phyloP scores from a whole-genome alignment of 2,329 filamentous ascomycete genomes.

The Ilyonectria sp. region DNA sequence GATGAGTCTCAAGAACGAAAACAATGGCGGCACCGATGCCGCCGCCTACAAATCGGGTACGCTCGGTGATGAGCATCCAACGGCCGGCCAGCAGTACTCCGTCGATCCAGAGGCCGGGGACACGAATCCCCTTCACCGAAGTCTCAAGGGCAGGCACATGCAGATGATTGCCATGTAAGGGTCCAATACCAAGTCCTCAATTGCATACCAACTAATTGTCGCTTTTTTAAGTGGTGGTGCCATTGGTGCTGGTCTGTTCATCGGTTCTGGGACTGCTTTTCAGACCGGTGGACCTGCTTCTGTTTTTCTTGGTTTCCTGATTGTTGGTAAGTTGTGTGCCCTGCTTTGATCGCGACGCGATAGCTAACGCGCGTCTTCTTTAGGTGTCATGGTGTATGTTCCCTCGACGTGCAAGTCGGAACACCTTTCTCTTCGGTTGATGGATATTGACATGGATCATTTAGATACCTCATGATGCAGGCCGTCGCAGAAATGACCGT shows the following conservation, averaged over 20 bases:
- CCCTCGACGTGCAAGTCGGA: conserved; percentile 4
- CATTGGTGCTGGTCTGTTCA: conserved; percentile 73
- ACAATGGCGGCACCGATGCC: too few species aligned
- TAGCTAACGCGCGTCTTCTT: too few species aligned
- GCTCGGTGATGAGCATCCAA: too few species aligned
- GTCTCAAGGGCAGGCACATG: conserved; percentile 84
- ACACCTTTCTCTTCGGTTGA: conserved; percentile 64
- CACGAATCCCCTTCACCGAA: conserved; percentile 55
- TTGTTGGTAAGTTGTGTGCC: too few species aligned
- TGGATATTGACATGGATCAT: conserved; percentile 28
- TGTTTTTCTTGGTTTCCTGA: background rate
- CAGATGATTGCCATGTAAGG: conserved; percentile 98
- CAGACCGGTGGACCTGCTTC: conserved; percentile 61
- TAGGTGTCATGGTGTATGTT: conserved; percentile 9
- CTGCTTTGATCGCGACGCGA: too few species aligned
- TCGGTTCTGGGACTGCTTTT: conserved; percentile 68
- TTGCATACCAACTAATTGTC: background rate
- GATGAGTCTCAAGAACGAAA: too few species aligned
- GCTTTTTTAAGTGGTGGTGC: conserved; percentile 64
- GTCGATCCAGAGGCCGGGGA: too few species aligned
- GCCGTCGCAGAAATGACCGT: conserved; percentile 72
- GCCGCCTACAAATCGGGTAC: too few species aligned
- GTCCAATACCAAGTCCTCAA: conserved; percentile 74
- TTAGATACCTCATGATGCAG: conserved; percentile 55
- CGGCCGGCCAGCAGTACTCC: too few species aligned